Percentiles rank a stretch among this genome's conserved stretches.
phyloP scores from a whole-genome alignment of 352 stramenopile genomes.

The Aphanomyces cochlioides region DNA sequence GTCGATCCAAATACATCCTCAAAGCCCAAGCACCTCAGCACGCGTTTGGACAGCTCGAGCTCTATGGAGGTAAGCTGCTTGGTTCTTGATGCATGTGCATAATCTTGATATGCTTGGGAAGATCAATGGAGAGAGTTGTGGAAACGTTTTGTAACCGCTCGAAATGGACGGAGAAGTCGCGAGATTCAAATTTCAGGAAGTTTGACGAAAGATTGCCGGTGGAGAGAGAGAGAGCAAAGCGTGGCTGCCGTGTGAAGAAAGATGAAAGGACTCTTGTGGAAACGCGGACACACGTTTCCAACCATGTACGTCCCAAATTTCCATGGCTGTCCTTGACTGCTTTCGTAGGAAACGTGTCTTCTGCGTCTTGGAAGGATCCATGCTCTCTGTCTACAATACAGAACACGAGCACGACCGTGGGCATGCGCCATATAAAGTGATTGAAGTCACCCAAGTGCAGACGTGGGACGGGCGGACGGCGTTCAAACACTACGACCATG shows the following conservation, averaged over 20 bases:
- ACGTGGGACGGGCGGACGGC: conserved; percentile 37
- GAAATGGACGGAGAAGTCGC: too few relatives aligned
- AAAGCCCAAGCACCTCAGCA: too few relatives aligned
- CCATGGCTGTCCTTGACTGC: background rate
- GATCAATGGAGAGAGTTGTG: too few relatives aligned
- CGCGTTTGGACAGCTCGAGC: too few relatives aligned
- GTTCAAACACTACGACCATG: conserved; percentile 40
- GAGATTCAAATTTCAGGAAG: too few relatives aligned
- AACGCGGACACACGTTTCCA: conserved; percentile 45
- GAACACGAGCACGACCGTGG: conserved; percentile 48
- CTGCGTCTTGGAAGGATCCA: conserved; percentile 71
- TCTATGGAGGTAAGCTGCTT: too few relatives aligned
- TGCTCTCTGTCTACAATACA: conserved; percentile 60
- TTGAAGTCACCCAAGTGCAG: conserved; percentile 53
- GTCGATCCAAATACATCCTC: too few relatives aligned
- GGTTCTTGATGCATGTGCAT: too few relatives aligned
- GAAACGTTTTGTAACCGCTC: background rate
- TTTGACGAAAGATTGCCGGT: too few relatives aligned
- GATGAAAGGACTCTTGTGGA: conserved; percentile 50
- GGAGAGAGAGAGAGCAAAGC: too few relatives aligned
- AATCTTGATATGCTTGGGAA: too few relatives aligned
- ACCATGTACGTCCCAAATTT: conserved; percentile 42
- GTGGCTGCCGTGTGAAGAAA: background rate
- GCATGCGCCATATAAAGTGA: conserved; percentile 48
- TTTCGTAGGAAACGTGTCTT: conserved; percentile 57